These are phyloP conservation scores for Xylaria acuta DNA, from an alignment of 495 filamentous ascomycete genomes.

Conservation along the genomic window DNA sequence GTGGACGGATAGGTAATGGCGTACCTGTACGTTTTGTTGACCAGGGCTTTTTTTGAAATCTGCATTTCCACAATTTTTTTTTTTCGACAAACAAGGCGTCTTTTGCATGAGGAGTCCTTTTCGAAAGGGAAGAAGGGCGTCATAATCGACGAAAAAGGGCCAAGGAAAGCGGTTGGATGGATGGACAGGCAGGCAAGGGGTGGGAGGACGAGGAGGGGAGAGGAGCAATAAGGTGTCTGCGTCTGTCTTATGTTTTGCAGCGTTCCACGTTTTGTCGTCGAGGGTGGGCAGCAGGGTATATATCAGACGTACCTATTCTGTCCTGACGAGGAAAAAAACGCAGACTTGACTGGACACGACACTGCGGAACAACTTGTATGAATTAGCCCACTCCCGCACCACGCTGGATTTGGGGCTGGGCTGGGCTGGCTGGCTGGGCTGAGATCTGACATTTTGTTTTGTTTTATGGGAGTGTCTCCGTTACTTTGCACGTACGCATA, in stretches of 20 bases:
- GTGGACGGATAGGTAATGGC: constrained; percentile 26
- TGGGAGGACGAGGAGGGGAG: background rate
- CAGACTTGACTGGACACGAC: constrained; percentile 5
- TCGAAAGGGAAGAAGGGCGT: background rate
- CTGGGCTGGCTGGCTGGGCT: background rate
- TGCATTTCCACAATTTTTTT: constrained; percentile 16
- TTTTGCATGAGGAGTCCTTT: constrained; percentile 29
- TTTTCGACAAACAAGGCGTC: constrained; percentile 16
- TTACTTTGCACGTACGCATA: constrained; percentile 32
- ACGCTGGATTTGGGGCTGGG: constrained; percentile 31
- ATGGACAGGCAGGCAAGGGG: background rate
- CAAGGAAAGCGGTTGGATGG: constrained; percentile 16
- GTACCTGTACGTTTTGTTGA: constrained; percentile 20
- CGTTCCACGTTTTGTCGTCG: constrained; percentile 24
- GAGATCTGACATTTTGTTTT: constrained; percentile 26
- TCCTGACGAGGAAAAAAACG: background rate
- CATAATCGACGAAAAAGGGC: constrained; percentile 13
- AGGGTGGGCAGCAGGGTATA: constrained; percentile 3
- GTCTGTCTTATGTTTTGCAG: constrained; percentile 24
- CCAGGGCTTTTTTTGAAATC: constrained; percentile 9
- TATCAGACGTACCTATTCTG: constrained; percentile 1
- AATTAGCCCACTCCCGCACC: constrained; percentile 18
- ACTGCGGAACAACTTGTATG: constrained; percentile 38
- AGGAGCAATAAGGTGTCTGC: background rate
- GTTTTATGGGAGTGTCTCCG: constrained; percentile 33